Evolutionary conservation across 2,329 filamentous ascomycete genomes (phyloP).

Genomic region (Fusarium solani-melongenae): DNA sequence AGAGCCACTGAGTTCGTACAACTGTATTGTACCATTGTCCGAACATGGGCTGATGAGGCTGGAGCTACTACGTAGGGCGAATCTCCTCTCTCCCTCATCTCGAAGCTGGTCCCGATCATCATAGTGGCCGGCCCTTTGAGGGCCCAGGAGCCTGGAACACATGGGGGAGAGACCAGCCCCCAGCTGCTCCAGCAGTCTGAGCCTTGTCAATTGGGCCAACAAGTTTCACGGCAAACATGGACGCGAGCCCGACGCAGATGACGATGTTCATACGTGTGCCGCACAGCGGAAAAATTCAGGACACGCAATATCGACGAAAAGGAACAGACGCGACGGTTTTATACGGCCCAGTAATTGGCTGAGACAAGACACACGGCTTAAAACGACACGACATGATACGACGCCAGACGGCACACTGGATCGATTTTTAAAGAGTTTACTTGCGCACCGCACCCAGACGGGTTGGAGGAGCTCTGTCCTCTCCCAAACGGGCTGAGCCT

Average conservation of each 20-base stretch:
- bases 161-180: conserved; percentile 5
- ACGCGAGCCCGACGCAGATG: conserved; percentile 21
- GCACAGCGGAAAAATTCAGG: conserved; percentile 6
- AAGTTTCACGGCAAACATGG: conserved; percentile 13
- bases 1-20: neutral
- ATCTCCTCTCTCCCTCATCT: neutral
- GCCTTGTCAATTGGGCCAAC: conserved; percentile 17
- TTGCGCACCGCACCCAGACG: conserved; percentile 13
- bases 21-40: neutral
- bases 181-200: conserved; percentile 16
- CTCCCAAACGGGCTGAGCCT: conserved; percentile 17
- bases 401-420: conserved; percentile 14
- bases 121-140: conserved; percentile 3
- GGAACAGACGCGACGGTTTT: conserved; percentile 7
- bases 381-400: conserved; percentile 19
- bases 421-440: conserved; percentile 13
- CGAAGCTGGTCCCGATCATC: conserved; percentile 20
- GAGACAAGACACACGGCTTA: conserved; percentile 9
- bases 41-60: neutral
- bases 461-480: conserved; percentile 25
- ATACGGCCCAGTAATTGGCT: conserved; percentile 9
- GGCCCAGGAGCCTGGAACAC: conserved; percentile 26
- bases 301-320: conserved; percentile 25
- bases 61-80: neutral
- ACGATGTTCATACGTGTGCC: conserved; percentile 35